Percentiles rank a stretch among this genome's conserved stretches.
Evolutionary conservation across 345 rosid genomes (phyloP).

Genomic region (Gossypium thurberi): DNA sequence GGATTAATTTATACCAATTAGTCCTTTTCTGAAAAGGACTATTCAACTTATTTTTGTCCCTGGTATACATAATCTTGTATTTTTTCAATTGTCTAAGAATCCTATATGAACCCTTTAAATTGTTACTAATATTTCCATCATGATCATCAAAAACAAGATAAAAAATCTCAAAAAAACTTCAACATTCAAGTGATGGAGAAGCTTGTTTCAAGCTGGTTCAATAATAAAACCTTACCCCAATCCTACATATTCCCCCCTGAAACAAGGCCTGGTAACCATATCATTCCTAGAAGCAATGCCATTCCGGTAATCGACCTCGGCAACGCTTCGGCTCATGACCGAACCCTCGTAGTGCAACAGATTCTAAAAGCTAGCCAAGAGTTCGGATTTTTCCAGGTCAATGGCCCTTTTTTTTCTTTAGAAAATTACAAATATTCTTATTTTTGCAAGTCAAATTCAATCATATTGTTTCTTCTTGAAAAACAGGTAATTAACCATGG

Average conservation of each 20-base stretch:
- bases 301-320: not conserved
- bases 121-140: too few relatives aligned
- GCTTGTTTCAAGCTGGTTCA: slow-evolving; percentile 22
- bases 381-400: slow-evolving; percentile 21
- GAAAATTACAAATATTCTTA: too few relatives aligned
- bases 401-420: too few relatives aligned
- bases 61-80: too few relatives aligned
- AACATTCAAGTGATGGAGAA: slow-evolving; percentile 10
- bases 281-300: not conserved
- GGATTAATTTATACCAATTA: too few relatives aligned
- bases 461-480: not conserved
- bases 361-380: slow-evolving; percentile 20
- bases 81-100: too few relatives aligned
- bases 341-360: not conserved
- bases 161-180: too few relatives aligned
- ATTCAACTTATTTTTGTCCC: too few relatives aligned
- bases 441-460: not conserved
- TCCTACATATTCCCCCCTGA: slow-evolving; percentile 26
- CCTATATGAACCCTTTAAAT: too few relatives aligned
- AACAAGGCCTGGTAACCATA: slow-evolving; percentile 17
- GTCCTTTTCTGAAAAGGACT: too few relatives aligned
- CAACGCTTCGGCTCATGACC: not conserved
- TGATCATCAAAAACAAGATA: too few relatives aligned
- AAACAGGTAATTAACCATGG: slow-evolving; percentile 19
- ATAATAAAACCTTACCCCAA: slow-evolving; percentile 13